phyloP scores from a whole-genome alignment of 768 basidiomycete genomes.

The Suillus luteus region DNA sequence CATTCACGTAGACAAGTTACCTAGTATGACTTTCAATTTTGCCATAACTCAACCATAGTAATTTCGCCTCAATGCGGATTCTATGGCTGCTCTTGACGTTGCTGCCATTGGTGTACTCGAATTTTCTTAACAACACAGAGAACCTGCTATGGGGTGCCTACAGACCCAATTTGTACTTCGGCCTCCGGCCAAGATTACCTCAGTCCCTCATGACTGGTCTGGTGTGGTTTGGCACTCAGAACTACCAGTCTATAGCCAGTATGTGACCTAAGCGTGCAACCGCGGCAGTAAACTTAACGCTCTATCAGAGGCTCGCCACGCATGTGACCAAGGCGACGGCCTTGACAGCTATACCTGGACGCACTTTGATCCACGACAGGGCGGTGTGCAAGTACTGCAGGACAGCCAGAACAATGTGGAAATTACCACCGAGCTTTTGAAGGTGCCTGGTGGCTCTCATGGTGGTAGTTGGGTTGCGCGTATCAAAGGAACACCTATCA shows the following conservation, averaged over 20 bases:
- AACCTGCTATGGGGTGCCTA: conserved; percentile 74
- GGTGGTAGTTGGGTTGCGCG: conserved; percentile 91
- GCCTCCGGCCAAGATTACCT: conserved; percentile 80
- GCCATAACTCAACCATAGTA: background rate
- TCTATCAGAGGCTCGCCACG: conserved; percentile 70
- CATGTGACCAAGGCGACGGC: conserved; percentile 86
- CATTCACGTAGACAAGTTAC: background rate
- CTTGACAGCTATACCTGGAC: conserved; percentile 86
- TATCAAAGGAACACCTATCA: conserved; percentile 79
- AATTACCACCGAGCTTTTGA: conserved; percentile 83
- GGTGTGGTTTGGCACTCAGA: conserved; percentile 90
- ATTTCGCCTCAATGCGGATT: conserved; percentile 22
- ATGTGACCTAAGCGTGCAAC: conserved; percentile 32
- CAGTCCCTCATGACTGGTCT: conserved; percentile 92
- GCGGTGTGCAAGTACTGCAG: conserved; percentile 81
- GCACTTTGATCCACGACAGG: conserved; percentile 81
- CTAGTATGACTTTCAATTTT: background rate
- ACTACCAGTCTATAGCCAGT: conserved; percentile 74
- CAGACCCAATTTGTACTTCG: conserved; percentile 94
- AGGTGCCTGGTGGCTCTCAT: conserved; percentile 78
- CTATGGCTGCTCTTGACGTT: conserved; percentile 31
- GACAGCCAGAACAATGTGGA: conserved; percentile 84
- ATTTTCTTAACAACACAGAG: conserved; percentile 37
- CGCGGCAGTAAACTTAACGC: background rate
- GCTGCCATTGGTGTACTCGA: conserved; percentile 23